phyloP scores from a whole-genome alignment of 2,329 filamentous ascomycete species.

The Blumeria hordei region DNA sequence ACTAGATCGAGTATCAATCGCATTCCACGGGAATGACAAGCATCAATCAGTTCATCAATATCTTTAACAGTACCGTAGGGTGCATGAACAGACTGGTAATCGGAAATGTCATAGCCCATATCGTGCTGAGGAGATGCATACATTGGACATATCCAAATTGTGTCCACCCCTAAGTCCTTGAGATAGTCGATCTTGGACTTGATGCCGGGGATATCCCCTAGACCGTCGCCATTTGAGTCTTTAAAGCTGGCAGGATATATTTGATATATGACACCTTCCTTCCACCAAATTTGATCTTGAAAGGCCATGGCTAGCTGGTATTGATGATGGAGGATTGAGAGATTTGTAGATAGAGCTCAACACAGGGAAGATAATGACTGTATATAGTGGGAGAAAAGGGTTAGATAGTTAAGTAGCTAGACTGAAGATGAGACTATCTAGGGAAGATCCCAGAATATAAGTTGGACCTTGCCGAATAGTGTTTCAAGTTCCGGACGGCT shows the following conservation, averaged over 20 bases:
- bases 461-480: too few species aligned
- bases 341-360: too few species aligned
- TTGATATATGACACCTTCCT: constrained; percentile 29
- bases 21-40: constrained; percentile 37
- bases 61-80: constrained; percentile 42
- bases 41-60: constrained; percentile 34
- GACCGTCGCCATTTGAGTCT: constrained; percentile 30
- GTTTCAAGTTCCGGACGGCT: too few species aligned
- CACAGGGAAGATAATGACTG: too few species aligned
- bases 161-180: constrained; percentile 31
- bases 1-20: constrained; percentile 50
- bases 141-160: constrained; percentile 43
- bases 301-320: too few species aligned
- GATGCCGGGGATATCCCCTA: constrained; percentile 36
- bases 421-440: too few species aligned
- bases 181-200: constrained; percentile 35
- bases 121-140: constrained; percentile 37
- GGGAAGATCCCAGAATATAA: too few species aligned
- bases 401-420: too few species aligned
- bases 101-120: constrained; percentile 44
- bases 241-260: constrained; percentile 33
- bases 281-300: constrained; percentile 22
- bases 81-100: constrained; percentile 39
- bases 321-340: too few species aligned
- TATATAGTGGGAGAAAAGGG: too few species aligned